Percentiles rank a stretch among this genome's conserved stretches.
phyloP scores from a whole-genome alignment of 2,329 filamentous ascomycete species.

The Nemania abortiva region DNA sequence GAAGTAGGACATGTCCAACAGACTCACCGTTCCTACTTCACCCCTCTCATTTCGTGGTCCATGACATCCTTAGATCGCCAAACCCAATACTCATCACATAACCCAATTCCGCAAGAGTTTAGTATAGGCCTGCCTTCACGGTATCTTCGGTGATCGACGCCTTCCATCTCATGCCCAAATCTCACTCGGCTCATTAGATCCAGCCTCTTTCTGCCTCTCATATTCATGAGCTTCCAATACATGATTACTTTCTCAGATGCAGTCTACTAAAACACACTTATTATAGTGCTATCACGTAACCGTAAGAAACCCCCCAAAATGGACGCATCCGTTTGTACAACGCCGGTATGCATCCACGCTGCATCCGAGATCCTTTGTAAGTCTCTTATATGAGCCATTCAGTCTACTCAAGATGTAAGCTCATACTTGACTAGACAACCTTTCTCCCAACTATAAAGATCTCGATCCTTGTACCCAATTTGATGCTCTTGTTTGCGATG shows the following conservation, averaged over 20 bases:
- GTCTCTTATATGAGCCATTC: constrained; percentile 25
- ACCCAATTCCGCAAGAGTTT: not conserved
- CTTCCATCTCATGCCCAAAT: not conserved
- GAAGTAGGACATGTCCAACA: not conserved
- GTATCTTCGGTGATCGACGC: not conserved
- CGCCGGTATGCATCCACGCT: constrained; percentile 72
- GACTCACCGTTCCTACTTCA: not conserved
- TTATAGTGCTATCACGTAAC: constrained; percentile 41
- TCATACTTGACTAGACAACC: constrained; percentile 57
- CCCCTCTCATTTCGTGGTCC: not conserved
- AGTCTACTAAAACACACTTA: constrained; percentile 24
- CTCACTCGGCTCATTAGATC: not conserved
- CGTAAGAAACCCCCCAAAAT: constrained; percentile 41
- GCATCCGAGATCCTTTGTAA: constrained; percentile 68
- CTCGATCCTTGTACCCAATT: constrained; percentile 78
- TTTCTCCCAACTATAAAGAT: constrained; percentile 70
- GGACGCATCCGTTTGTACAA: constrained; percentile 60
- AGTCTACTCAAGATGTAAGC: not conserved
- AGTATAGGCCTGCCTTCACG: not conserved
- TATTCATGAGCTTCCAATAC: not conserved
- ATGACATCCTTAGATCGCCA: not conserved
- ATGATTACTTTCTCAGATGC: not conserved
- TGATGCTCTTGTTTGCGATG: constrained; percentile 74
- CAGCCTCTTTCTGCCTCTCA: not conserved
- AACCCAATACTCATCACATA: not conserved